phyloP scores from a whole-genome alignment of 2,329 filamentous ascomycete genomes.

The Cladosporium phlei region DNA sequence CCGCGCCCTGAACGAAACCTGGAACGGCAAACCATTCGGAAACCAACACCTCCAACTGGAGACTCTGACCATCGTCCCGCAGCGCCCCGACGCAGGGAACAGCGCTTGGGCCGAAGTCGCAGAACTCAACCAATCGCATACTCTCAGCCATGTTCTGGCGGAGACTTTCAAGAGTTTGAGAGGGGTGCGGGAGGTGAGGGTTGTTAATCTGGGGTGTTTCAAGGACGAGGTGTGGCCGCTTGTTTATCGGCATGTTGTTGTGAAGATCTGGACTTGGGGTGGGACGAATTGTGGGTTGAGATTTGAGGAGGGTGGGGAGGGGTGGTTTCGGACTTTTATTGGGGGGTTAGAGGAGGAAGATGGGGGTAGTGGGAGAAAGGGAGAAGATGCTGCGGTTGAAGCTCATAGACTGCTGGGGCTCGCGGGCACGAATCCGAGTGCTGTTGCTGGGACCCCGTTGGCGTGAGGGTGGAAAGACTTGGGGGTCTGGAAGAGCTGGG shows the following conservation, averaged over 20 bases:
- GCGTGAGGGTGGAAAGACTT: too few species aligned
- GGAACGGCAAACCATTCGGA: slow-evolving; percentile 33
- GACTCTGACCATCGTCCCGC: slow-evolving; percentile 30
- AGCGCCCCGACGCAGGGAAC: slow-evolving; percentile 26
- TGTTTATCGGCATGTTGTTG: slow-evolving; percentile 32
- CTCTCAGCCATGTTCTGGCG: slow-evolving; percentile 33
- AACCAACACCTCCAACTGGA: slow-evolving; percentile 27
- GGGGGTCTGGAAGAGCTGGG: too few species aligned
- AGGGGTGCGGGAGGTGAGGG: slow-evolving; percentile 27
- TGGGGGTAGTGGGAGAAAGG: neutral
- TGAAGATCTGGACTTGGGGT: slow-evolving; percentile 33
- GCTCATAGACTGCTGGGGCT: slow-evolving; percentile 23
- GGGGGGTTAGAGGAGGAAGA: slow-evolving; percentile 13
- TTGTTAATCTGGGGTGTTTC: slow-evolving; percentile 32
- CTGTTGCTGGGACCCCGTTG: slow-evolving; percentile 6
- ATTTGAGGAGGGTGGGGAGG: slow-evolving; percentile 23
- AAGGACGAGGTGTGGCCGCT: slow-evolving; percentile 31
- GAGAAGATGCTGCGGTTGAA: slow-evolving; percentile 27
- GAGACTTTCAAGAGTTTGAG: slow-evolving; percentile 32
- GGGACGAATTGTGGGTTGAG: slow-evolving; percentile 27
- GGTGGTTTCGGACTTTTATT: slow-evolving; percentile 12
- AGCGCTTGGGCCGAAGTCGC: slow-evolving; percentile 32
- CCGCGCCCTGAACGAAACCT: slow-evolving; percentile 33
- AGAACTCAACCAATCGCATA: slow-evolving; percentile 32
- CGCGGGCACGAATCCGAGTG: slow-evolving; percentile 19